phyloP scores from a whole-genome alignment of 1,284 basidiomycete genomes.

The Cryptococcus amylolentus region DNA sequence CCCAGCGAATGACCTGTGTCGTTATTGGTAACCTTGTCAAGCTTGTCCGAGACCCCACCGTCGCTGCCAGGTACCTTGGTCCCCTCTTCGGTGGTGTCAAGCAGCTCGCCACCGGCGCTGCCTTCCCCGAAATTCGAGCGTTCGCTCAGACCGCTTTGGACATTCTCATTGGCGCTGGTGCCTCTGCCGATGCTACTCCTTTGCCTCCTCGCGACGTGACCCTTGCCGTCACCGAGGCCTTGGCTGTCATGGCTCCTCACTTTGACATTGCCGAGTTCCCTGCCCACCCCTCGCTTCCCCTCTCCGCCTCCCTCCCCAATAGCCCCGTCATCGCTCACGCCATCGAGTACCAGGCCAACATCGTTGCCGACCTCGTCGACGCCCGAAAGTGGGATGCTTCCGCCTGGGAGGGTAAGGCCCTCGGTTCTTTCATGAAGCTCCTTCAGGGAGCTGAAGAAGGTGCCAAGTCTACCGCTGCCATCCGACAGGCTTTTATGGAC shows the following conservation, averaged over 20 bases:
- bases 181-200: conserved; percentile 65
- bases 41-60: conserved; percentile 85
- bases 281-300: conserved; percentile 48
- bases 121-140: conserved; percentile 94
- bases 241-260: conserved; percentile 60
- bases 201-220: conserved; percentile 64
- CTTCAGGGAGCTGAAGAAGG: conserved; percentile 46
- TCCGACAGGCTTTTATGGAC: conserved; percentile 69
- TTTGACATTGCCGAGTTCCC: conserved; percentile 59
- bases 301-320: conserved; percentile 41
- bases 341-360: conserved; percentile 67
- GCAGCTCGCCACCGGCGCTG: conserved; percentile 83
- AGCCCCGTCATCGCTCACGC: conserved; percentile 48
- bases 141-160: conserved; percentile 77
- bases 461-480: conserved; percentile 58
- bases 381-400: conserved; percentile 63
- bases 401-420: conserved; percentile 66
- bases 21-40: conserved; percentile 98
- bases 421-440: conserved; percentile 65
- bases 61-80: conserved; percentile 86
- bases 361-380: conserved; percentile 74
- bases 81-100: conserved; percentile 87
- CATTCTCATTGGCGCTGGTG: conserved; percentile 74
- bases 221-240: conserved; percentile 59
- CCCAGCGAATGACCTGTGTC: conserved; percentile 75